Base-by-base conservation (phyloP, 2,329 filamentous ascomycete species). In the Pezicula radicicola region DNA sequence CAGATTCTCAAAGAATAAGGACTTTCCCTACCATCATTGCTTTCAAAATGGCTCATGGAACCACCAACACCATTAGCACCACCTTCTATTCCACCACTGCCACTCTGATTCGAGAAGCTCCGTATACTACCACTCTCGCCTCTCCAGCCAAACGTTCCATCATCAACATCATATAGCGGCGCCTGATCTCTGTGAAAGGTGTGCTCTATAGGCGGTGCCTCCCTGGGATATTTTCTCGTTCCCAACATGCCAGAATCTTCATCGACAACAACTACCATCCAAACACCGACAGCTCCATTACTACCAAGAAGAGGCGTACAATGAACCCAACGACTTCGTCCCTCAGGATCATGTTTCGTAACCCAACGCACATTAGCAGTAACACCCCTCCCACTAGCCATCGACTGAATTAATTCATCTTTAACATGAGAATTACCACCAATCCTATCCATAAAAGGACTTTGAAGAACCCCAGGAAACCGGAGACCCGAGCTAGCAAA, bases 321-420 rank as follows among this genome's bases (percentile, higher is more conserved):
- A 66, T 91, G 88, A 39, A 91, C 87, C 87, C 88, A 91, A 41
- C 87, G 78, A 46, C 79, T 77, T 18, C 85, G 77, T 0, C 87
- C 87, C 16, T 73, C 69, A 0, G 48, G 35, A 33, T 77, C 74
- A 4, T 68, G 68, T 41, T 74, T 72, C 42, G 74, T 76, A 1
- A 89, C 70, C 88, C 87, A 92, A 48, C 81, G 80, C 12, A 92
- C 80, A 63, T 89, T 89, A 4, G 87, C 86, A 1, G 88, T 91
- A 5, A 91, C 84, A 44, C 87, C 85, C 41, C 83, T 80, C 0
- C 87, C 87, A 60, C 85, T 79, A 5, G 79, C 77, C 19, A 92
- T 77, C 0, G 88, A 87, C 15, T 73, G 68, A 1, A 68, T 67
- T n/a, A 83, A 68, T 40, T 77, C 73, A 15, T 80, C 73, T 7